These are phyloP conservation scores for Samsoniella hepiali DNA, from an alignment of 2,329 filamentous ascomycete genomes.

Conservation along the genomic window DNA sequence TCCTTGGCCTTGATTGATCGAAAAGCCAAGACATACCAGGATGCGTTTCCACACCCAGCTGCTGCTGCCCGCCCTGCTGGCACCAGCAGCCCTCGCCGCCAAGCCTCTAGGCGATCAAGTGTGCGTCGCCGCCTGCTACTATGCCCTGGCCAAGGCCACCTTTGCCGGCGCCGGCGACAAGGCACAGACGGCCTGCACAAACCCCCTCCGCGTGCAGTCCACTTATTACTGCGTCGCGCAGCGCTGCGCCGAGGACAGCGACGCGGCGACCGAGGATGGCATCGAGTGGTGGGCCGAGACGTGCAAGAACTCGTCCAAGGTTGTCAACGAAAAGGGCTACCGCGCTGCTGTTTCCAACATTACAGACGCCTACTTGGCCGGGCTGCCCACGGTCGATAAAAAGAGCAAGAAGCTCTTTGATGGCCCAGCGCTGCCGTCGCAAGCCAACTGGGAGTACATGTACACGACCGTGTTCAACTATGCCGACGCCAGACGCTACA, in stretches of 20 bases:
- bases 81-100: conserved; percentile 8
- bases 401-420: conserved; percentile 17
- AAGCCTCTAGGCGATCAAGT: conserved; percentile 23
- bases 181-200: conserved; percentile 21
- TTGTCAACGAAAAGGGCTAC: conserved; percentile 20
- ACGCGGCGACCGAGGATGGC: conserved; percentile 17
- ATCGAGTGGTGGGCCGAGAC: conserved; percentile 22
- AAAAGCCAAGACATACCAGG: background rate
- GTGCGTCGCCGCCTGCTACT: conserved; percentile 25
- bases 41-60: conserved; percentile 14
- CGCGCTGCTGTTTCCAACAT: conserved; percentile 17
- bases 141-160: conserved; percentile 21
- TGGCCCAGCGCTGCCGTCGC: conserved; percentile 16
- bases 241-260: conserved; percentile 18
- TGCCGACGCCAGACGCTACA: conserved; percentile 16
- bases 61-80: background rate
- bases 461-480: conserved; percentile 15
- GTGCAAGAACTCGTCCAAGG: conserved; percentile 23
- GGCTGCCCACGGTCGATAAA: conserved; percentile 20
- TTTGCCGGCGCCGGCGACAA: conserved; percentile 19
- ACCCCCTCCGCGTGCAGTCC: conserved; percentile 22
- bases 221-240: conserved; percentile 22
- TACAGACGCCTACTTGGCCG: conserved; percentile 19
- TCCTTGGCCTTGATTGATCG: background rate
- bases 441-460: conserved; percentile 19